These are phyloP conservation scores for Leccinum barrowsii DNA, from an alignment of 768 basidiomycete species.

Conservation along the genomic window DNA sequence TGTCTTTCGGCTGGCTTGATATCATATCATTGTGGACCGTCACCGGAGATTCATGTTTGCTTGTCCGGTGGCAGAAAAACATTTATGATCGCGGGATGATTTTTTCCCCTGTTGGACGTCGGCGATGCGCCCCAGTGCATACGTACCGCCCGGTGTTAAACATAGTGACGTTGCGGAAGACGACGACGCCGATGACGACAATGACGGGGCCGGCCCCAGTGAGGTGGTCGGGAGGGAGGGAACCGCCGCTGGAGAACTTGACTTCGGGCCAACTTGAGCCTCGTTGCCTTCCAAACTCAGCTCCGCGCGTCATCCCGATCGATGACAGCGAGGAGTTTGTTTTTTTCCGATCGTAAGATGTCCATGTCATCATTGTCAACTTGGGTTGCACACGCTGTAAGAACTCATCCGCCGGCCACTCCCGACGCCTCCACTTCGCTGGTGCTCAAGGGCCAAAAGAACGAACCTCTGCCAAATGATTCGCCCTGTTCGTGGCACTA, in stretches of 20 bases:
- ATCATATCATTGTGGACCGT: not conserved
- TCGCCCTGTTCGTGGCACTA: not conserved
- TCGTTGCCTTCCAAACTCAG: conserved; percentile 12
- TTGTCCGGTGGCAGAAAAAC: not conserved
- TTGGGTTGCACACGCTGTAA: conserved; percentile 1
- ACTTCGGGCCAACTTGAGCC: not conserved
- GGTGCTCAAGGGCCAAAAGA: not conserved
- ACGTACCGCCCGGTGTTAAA: not conserved
- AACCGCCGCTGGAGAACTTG: not conserved
- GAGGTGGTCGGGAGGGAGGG: not conserved
- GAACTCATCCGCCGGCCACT: not conserved
- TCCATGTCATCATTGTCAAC: conserved; percentile 13
- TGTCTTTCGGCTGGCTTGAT: not conserved
- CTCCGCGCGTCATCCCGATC: conserved; percentile 17
- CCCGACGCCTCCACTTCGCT: not conserved
- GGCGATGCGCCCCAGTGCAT: conserved; percentile 1
- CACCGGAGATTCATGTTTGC: conserved; percentile 1
- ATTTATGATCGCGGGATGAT: not conserved
- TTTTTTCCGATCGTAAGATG: conserved; percentile 19
- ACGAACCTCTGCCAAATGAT: not conserved
- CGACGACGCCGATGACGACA: not conserved
- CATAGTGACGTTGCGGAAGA: not conserved
- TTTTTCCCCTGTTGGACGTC: not conserved
- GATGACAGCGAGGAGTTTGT: conserved; percentile 9
- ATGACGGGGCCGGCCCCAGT: not conserved